phyloP scores from a whole-genome alignment of 495 filamentous ascomycete species.

The Podospora sp. region DNA sequence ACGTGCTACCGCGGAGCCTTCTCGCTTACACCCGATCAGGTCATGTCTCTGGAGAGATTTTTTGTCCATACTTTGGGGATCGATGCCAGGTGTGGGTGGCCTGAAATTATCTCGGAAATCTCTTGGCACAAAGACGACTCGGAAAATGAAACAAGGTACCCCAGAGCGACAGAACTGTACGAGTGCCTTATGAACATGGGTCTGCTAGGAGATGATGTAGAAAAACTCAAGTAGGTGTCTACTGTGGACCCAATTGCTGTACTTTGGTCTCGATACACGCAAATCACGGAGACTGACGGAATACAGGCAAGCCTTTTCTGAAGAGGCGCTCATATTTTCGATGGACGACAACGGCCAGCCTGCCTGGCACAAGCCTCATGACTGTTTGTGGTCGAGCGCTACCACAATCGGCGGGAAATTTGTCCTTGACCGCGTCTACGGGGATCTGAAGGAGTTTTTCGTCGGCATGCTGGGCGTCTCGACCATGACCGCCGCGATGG shows the following conservation, averaged over 20 bases:
- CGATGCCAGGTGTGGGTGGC: not conserved
- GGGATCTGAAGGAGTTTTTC: constrained; percentile 41
- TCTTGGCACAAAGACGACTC: not conserved
- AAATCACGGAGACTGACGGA: constrained; percentile 6
- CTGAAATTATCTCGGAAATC: not conserved
- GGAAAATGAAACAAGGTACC: not conserved
- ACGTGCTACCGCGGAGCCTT: constrained; percentile 6
- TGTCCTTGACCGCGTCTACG: constrained; percentile 39
- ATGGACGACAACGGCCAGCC: constrained; percentile 11
- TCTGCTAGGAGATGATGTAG: not conserved
- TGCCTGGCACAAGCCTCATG: constrained; percentile 37
- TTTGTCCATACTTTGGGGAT: constrained; percentile 6
- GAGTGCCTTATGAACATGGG: constrained; percentile 4
- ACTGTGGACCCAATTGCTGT: not conserved
- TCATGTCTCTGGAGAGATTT: not conserved
- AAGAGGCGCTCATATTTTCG: constrained; percentile 33
- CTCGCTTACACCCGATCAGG: constrained; percentile 5
- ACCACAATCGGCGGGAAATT: constrained; percentile 41
- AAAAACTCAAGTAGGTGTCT: constrained; percentile 10
- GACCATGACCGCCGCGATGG: constrained; percentile 36
- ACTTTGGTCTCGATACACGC: not conserved
- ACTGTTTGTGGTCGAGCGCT: constrained; percentile 46
- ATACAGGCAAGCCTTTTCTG: constrained; percentile 18
- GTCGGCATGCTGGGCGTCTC: constrained; percentile 38
- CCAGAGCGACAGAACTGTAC: constrained; percentile 6